phyloP scores from a whole-genome alignment of 495 filamentous ascomycete species.

The Cercophora scortea region DNA sequence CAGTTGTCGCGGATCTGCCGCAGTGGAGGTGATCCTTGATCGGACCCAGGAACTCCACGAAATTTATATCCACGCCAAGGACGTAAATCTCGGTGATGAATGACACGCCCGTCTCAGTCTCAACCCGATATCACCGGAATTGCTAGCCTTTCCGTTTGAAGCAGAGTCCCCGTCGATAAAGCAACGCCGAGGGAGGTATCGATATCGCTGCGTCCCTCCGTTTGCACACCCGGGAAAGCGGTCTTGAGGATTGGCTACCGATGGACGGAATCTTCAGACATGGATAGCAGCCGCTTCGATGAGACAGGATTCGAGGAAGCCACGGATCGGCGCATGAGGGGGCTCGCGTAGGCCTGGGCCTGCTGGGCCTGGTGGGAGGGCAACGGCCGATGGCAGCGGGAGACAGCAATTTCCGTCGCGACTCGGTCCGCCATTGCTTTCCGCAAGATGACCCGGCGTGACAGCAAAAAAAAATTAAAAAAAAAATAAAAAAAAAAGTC shows the following conservation, averaged over 20 bases:
- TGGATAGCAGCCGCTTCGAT: slow-evolving; percentile 1
- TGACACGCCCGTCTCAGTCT: too few relatives aligned
- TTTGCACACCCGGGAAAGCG: slow-evolving; percentile 6
- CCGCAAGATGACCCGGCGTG: not conserved
- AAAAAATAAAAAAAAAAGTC: not conserved
- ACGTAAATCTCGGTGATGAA: too few relatives aligned
- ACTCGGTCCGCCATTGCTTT: not conserved
- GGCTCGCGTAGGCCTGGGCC: not conserved
- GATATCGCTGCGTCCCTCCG: not conserved
- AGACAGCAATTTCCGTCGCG: not conserved
- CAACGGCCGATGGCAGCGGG: not conserved
- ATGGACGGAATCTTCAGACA: not conserved
- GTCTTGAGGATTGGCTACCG: slow-evolving; percentile 5
- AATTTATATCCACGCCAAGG: too few relatives aligned
- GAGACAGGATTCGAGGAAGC: not conserved
- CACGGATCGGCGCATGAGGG: not conserved
- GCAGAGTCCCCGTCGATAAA: too few relatives aligned
- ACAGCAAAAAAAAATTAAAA: not conserved
- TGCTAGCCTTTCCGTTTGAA: too few relatives aligned
- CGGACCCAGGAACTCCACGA: not conserved
- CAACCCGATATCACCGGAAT: too few relatives aligned
- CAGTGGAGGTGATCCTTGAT: not conserved
- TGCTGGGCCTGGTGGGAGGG: not conserved
- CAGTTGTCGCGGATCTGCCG: not conserved
- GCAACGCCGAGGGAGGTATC: not conserved